Evolutionary conservation across 352 stramenopile genomes (phyloP), one percentile per base, ranked within the genome.

Genomic region (Pythium plurisporium): DNA sequence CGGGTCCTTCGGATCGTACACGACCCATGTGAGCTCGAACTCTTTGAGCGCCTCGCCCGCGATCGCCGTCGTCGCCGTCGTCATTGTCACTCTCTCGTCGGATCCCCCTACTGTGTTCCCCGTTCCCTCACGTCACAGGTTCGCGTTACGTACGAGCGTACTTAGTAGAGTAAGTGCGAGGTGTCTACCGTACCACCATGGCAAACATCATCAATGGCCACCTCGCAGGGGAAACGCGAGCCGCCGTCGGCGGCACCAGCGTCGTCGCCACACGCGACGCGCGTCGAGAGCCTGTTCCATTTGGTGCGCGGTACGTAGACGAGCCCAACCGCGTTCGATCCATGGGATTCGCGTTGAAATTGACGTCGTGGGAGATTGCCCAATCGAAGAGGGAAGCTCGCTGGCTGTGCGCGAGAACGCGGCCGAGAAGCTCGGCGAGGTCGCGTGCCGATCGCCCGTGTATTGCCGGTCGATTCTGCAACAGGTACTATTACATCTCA

Each of bases 1-100:
- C 9, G 81, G 79, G 46, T 94, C 85, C 20, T 60, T 62, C 7
- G 76, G 73, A 51, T 94, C 79, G 60, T 94, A 94, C 25, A 89
- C 75, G 41, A 94, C 85, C 81, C 81, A 91, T 38, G 82, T 91
- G 66, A 86, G 77, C 72, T 91, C 78, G 54, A 92, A 91, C 52
- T 82, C 75, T 58, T 88, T 74, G 30, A 88, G 62, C 56, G 59
- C 44, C 46, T 62, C 52, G 49, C 31, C 50, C 23, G 30, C 51
- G 27, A 52, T 56, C 27, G 52, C 44, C 17, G 46, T 50, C 36
- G 55, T 26, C 29, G 61, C 42, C 9, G 14, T 60, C 42, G 23
- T 23, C 42, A 49, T 49, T 6, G 25, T 49, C 19, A 17, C 26
- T 14, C 14, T n/a, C 42, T 27, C 17, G 9, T 8, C 19, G n/a